Base-by-base conservation (phyloP, 1,284 basidiomycete genomes). In the Neonothopanus nambi region DNA sequence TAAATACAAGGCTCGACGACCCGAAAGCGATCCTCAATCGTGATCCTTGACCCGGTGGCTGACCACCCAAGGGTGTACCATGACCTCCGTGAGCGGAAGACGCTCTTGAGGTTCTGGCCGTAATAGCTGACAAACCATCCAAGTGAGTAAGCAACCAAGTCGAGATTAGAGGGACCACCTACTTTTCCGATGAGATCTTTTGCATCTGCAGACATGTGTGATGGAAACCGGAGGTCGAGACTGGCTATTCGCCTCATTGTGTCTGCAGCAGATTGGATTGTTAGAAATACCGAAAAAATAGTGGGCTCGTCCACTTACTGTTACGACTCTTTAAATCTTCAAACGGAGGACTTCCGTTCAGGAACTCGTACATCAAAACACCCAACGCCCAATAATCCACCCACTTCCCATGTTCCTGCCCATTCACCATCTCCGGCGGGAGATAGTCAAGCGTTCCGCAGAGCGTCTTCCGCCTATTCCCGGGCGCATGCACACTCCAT, bases 361-460 rank as follows among this genome's bases (percentile, higher is more conserved):
- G 72, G 68, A 99, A 99, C 71, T 99, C 97, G 69, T 94, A 99
- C 1, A 89, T 91, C 55, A 99, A 77, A 5, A 99, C 96, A 41
- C 97, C 97, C n/a, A 99, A 76, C 0, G 97, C 96, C 97, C 97
- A 99, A 48, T 95, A 81, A 64, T 99, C 97, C 37, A 97, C 95
- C 63, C 87, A 88, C 66, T 94, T 91, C 41, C 80, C 87, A 64
- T 97, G 94, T 56, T 88, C 88, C 59, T 81, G 87, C 0, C 89
- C 89, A 64, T 98, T 93, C 12, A 99, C 91, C 97, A 99, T 99
- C 76, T 99, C 97, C 13, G 97, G 97, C 0, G 97, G 95, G 1
- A 99, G 81, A 66, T 99, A 99, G 71, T 99, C 97, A 44, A 98
- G 75, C 2, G 97, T 99, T 3, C 96, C 96, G 63, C 95, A 98